phyloP scores from a whole-genome alignment of 768 basidiomycete genomes.

The Tubosaeta brunneosetosa region DNA sequence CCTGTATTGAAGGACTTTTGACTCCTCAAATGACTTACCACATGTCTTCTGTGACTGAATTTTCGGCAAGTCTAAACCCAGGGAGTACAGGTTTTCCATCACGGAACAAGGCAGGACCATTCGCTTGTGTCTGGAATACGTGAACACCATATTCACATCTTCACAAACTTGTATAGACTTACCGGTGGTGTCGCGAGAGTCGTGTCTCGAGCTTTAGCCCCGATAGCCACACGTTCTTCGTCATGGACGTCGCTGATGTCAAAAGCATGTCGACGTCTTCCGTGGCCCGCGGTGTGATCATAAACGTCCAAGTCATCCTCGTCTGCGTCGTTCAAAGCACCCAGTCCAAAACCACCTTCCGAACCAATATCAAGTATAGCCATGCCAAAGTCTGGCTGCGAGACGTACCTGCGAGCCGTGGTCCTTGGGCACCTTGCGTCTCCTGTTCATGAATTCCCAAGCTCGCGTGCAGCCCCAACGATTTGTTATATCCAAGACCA shows the following conservation, averaged over 20 bases:
- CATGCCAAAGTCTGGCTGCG: background rate
- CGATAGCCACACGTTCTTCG: slow-evolving; percentile 49
- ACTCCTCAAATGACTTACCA: slow-evolving; percentile 43
- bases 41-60: slow-evolving; percentile 64
- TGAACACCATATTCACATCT: slow-evolving; percentile 7
- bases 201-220: slow-evolving; percentile 19
- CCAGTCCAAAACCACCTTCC: slow-evolving; percentile 81
- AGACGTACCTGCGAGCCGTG: slow-evolving; percentile 53
- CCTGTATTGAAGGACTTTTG: slow-evolving; percentile 16
- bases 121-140: slow-evolving; percentile 15
- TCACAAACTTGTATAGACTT: background rate
- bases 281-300: slow-evolving; percentile 39
- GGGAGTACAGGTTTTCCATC: slow-evolving; percentile 71
- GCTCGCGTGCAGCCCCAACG: slow-evolving; percentile 56
- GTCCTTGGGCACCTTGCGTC: slow-evolving; percentile 35
- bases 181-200: slow-evolving; percentile 10
- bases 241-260: slow-evolving; percentile 63
- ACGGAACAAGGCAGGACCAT: slow-evolving; percentile 43
- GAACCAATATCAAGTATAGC: slow-evolving; percentile 4
- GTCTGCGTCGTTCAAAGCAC: slow-evolving; percentile 89
- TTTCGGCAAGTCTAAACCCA: slow-evolving; percentile 70
- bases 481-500: slow-evolving; percentile 79
- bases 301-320: slow-evolving; percentile 90
- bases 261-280: slow-evolving; percentile 55
- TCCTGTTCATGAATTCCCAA: slow-evolving; percentile 37